These are phyloP conservation scores for Trichoderma guizhouense DNA, from an alignment of 2,329 filamentous ascomycete species.

Conservation along the genomic window DNA sequence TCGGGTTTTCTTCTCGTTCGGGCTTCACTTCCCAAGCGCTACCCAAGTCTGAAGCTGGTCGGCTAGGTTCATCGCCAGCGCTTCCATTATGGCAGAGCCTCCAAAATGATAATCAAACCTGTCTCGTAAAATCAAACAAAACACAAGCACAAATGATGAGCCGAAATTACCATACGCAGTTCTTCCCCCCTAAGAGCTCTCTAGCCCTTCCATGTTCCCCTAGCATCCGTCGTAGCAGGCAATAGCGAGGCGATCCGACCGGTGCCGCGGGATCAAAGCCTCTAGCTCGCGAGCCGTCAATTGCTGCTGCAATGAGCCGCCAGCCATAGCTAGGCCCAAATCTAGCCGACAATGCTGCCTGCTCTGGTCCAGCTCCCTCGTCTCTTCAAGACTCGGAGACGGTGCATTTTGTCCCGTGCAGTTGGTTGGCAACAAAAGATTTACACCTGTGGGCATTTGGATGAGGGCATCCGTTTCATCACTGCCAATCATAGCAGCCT, in stretches of 20 bases:
- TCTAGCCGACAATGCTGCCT: background rate
- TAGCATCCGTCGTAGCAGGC: background rate
- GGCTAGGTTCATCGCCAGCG: background rate
- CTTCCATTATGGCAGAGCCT: background rate
- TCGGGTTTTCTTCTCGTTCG: background rate
- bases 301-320: constrained; percentile 8
- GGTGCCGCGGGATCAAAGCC: constrained; percentile 16
- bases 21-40: background rate
- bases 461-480: background rate
- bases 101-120: background rate
- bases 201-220: background rate
- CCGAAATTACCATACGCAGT: background rate
- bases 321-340: constrained; percentile 2
- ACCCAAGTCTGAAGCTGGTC: background rate
- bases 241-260: constrained; percentile 11
- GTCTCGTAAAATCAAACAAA: background rate
- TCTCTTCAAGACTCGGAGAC: background rate
- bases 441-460: background rate
- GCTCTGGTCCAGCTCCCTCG: background rate
- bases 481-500: background rate
- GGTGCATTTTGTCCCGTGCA: background rate
- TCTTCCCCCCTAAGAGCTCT: background rate
- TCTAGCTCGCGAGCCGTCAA: constrained; percentile 5
- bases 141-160: background rate
- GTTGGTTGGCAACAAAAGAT: background rate